Conservation (phyloP, 495 filamentous ascomycete species). For the Beverwykella pulmonaria region DNA sequence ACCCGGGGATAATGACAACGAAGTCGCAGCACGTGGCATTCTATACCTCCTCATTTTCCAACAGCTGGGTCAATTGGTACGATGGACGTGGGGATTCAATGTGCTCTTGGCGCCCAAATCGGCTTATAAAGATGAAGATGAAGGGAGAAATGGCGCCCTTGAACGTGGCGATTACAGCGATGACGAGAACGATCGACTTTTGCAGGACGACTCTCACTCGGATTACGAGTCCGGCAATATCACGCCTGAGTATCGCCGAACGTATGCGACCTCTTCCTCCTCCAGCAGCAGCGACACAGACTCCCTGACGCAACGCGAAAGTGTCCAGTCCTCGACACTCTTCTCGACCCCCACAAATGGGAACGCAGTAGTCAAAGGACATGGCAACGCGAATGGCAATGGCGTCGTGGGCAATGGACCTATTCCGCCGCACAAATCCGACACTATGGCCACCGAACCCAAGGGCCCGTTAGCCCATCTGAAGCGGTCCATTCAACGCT, state of each 20-base stretch:
- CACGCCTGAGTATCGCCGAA: constrained; percentile 23
- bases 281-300: constrained; percentile 34
- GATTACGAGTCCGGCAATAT: constrained; percentile 37
- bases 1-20: constrained; percentile 88
- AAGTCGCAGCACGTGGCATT: constrained; percentile 91
- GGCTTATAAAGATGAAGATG: constrained; percentile 63
- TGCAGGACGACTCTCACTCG: constrained; percentile 39
- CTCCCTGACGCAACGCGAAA: constrained; percentile 35
- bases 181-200: constrained; percentile 46
- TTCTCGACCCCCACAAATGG: constrained; percentile 52
- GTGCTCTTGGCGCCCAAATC: constrained; percentile 81
- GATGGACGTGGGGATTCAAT: constrained; percentile 98
- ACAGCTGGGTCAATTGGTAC: constrained; percentile 90
- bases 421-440: constrained; percentile 10
- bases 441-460: constrained; percentile 28
- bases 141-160: constrained; percentile 51
- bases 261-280: constrained; percentile 30
- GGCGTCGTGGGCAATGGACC: constrained; percentile 22
- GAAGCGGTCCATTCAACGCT: constrained; percentile 8
- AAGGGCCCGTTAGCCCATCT: constrained; percentile 31
- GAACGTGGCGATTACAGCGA: constrained; percentile 74
- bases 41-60: constrained; percentile 96
- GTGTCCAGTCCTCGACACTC: constrained; percentile 42
- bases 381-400: constrained; percentile 31
- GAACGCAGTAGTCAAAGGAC: constrained; percentile 40